These are phyloP conservation scores for Podospora anserina DNA, from an alignment of 495 filamentous ascomycete species.

Conservation along the genomic window DNA sequence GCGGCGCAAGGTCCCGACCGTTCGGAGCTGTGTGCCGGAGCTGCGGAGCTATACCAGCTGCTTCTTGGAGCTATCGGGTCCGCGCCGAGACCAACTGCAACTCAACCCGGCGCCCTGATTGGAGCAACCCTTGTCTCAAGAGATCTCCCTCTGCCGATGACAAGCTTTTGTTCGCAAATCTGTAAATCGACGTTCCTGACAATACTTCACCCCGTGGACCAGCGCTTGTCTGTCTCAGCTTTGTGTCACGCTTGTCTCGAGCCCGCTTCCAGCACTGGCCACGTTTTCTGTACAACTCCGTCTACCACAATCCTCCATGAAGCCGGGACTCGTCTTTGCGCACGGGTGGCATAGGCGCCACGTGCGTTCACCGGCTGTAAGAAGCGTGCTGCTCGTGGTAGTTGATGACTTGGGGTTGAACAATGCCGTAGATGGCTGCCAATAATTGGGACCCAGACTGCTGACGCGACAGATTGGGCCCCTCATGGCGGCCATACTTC, in stretches of 20 bases:
- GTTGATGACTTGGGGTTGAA: constrained; percentile 2
- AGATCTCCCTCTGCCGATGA: constrained; percentile 9
- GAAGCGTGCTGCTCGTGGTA: not conserved
- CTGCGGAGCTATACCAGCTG: constrained; percentile 11
- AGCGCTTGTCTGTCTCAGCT: constrained; percentile 23
- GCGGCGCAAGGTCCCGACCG: constrained; percentile 9
- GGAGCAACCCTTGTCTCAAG: constrained; percentile 7
- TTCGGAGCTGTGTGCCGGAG: constrained; percentile 15
- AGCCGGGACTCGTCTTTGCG: not conserved
- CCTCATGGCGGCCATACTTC: constrained; percentile 14
- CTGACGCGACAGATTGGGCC: constrained; percentile 8
- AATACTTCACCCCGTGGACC: constrained; percentile 10
- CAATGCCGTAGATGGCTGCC: constrained; percentile 16
- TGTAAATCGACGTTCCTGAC: constrained; percentile 11
- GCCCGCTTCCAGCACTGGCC: constrained; percentile 18
- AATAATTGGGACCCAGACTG: constrained; percentile 9
- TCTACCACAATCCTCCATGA: not conserved
- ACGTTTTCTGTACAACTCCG: constrained; percentile 15
- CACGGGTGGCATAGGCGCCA: constrained; percentile 19
- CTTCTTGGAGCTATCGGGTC: not conserved
- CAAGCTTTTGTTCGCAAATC: constrained; percentile 10
- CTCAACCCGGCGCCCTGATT: not conserved
- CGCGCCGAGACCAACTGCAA: not conserved
- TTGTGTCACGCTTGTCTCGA: constrained; percentile 31
- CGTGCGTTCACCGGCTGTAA: constrained; percentile 18